Evolutionary conservation across 352 stramenopile genomes (phyloP).

Genomic region (Pythium dissimile): DNA sequence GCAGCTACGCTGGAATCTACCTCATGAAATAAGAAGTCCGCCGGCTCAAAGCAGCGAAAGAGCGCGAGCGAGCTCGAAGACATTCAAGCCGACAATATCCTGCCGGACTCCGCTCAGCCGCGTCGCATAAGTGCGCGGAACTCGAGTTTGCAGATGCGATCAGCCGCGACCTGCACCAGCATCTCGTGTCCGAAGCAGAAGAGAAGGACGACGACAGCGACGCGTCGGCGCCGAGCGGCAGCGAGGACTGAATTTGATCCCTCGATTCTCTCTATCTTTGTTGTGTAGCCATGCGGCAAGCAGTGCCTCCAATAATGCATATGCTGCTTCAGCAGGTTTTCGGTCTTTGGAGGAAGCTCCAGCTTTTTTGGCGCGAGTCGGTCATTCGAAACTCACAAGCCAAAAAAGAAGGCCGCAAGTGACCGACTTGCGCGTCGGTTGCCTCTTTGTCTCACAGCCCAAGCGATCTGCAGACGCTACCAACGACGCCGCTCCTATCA

Average conservation of each 20-base stretch:
- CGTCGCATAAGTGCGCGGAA: background rate
- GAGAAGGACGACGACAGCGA: slow-evolving; percentile 19
- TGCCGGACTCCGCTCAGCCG: background rate
- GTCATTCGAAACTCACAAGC: background rate
- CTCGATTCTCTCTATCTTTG: background rate
- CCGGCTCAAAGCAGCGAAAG: background rate
- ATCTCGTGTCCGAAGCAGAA: slow-evolving; percentile 1
- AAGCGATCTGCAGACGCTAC: too few species aligned
- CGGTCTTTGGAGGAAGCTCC: slow-evolving; percentile 2
- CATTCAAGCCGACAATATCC: slow-evolving; percentile 6
- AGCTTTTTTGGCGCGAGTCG: slow-evolving; percentile 7
- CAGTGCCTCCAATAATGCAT: background rate
- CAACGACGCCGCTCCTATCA: too few species aligned
- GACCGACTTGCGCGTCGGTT: too few species aligned
- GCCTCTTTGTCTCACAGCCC: too few species aligned
- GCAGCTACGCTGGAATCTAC: background rate
- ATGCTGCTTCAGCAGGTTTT: background rate
- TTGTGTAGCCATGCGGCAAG: slow-evolving; percentile 3
- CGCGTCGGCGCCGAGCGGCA: slow-evolving; percentile 2
- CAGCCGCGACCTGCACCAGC: background rate
- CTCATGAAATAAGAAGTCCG: slow-evolving; percentile 3
- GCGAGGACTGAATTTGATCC: background rate
- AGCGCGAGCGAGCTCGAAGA: slow-evolving; percentile 8
- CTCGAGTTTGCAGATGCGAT: background rate
- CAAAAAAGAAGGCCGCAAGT: background rate